phyloP scores from a whole-genome alignment of 1,284 basidiomycete genomes.

The Volvariella surrecta region DNA sequence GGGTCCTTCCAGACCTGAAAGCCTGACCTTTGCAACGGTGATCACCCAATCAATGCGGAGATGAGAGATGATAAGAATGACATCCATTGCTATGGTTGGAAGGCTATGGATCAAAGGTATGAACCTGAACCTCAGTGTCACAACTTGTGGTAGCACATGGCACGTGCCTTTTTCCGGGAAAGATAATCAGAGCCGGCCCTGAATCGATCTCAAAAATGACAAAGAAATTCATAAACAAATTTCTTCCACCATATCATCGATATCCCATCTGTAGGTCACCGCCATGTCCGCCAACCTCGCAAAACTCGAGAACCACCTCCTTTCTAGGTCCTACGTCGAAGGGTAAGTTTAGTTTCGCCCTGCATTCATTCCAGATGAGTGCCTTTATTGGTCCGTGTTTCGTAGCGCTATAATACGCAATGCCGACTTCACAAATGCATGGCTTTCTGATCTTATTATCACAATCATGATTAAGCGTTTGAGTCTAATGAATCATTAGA shows the following conservation, averaged over 20 bases:
- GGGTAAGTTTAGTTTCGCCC: conserved; percentile 55
- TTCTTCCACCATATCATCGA: conserved; percentile 14
- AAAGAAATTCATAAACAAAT: conserved; percentile 9
- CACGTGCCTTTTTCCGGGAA: background rate
- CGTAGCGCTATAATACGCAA: conserved; percentile 16
- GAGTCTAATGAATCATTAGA: conserved; percentile 33
- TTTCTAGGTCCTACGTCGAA: conserved; percentile 82
- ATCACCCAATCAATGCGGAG: no score
- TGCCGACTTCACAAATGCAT: background rate
- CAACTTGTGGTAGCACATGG: no score
- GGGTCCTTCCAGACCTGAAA: no score
- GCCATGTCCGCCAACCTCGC: conserved; percentile 69
- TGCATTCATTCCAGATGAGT: conserved; percentile 14
- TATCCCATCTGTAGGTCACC: conserved; percentile 44
- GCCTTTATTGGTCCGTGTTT: conserved; percentile 58
- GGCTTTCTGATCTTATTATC: background rate
- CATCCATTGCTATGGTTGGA: no score
- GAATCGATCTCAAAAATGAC: conserved; percentile 11
- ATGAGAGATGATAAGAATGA: no score
- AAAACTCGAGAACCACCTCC: conserved; percentile 81
- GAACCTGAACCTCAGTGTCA: no score
- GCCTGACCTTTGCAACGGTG: no score
- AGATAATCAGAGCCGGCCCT: conserved; percentile 18
- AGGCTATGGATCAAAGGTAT: no score
- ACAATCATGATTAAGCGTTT: conserved; percentile 3